Evolutionary conservation across 208 protist species (phyloP).

Genomic region (Angomonas desouzai): DNA sequence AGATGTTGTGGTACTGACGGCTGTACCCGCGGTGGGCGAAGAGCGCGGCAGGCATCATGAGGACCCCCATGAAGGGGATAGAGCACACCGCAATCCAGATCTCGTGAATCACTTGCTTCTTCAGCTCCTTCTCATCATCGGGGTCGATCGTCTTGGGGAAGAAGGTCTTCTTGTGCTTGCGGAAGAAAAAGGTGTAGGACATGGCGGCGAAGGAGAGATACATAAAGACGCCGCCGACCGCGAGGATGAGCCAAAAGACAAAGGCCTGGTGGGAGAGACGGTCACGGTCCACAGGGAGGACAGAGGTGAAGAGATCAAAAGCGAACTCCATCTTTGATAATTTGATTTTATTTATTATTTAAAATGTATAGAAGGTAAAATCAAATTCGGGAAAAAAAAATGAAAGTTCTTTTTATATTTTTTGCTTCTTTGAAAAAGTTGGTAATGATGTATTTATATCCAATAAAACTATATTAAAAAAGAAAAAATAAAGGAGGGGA

Average conservation of each 20-base stretch:
- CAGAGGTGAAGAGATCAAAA: constrained; percentile 55
- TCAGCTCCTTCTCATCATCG: constrained; percentile 34
- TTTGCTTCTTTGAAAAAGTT: constrained; percentile 6
- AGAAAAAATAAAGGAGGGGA: constrained; percentile 9
- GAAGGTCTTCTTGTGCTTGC: constrained; percentile 38
- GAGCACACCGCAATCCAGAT: constrained; percentile 74
- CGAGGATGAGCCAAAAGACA: constrained; percentile 68
- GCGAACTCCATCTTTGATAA: constrained; percentile 40
- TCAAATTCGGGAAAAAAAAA: constrained; percentile 12
- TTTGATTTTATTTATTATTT: not conserved
- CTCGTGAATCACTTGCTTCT: constrained; percentile 50
- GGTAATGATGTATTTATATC: constrained; percentile 2
- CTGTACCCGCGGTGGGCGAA: constrained; percentile 75
- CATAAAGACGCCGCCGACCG: constrained; percentile 52
- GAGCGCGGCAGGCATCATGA: constrained; percentile 68
- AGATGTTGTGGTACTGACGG: constrained; percentile 72
- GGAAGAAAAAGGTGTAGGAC: constrained; percentile 61
- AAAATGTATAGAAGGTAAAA: no score
- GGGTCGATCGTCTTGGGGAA: constrained; percentile 74
- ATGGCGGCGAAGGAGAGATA: constrained; percentile 54
- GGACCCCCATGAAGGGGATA: constrained; percentile 73
- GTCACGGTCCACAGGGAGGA: constrained; percentile 54
- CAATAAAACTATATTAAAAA: constrained; percentile 8
- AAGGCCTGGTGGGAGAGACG: constrained; percentile 56
- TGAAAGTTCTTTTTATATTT: constrained; percentile 11